Evolutionary conservation across 2,329 filamentous ascomycete genomes (phyloP).

Genomic region (Aspergillus cejpii): DNA sequence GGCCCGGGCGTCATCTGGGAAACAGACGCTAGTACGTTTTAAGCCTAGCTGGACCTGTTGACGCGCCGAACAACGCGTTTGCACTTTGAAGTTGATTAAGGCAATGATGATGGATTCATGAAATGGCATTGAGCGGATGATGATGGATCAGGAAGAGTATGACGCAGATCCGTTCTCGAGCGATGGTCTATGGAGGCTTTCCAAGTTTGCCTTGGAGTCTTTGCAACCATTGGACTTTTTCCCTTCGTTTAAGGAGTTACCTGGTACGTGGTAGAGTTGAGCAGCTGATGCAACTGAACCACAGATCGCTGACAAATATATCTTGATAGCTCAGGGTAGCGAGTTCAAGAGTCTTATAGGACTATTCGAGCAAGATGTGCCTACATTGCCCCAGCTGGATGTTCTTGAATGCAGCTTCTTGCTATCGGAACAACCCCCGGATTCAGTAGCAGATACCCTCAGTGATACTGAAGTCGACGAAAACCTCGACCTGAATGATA

Average conservation of each 20-base stretch:
- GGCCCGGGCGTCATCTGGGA: slow-evolving; percentile 18
- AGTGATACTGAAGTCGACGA: slow-evolving; percentile 19
- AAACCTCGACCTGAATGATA: slow-evolving; percentile 17
- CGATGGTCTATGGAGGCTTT: slow-evolving; percentile 34
- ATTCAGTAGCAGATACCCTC: slow-evolving; percentile 17
- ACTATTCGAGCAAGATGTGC: slow-evolving; percentile 19
- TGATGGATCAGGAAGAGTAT: slow-evolving; percentile 24
- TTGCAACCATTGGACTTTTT: slow-evolving; percentile 34
- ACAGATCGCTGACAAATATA: not conserved
- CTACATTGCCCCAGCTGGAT: slow-evolving; percentile 30
- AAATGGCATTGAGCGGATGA: slow-evolving; percentile 7
- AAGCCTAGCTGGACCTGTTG: slow-evolving; percentile 16
- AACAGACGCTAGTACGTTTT: slow-evolving; percentile 9
- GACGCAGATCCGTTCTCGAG: slow-evolving; percentile 31
- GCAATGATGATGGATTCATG: slow-evolving; percentile 9
- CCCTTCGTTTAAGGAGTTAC: slow-evolving; percentile 31
- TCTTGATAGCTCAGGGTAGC: slow-evolving; percentile 19
- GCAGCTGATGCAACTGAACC: not conserved
- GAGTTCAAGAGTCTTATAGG: slow-evolving; percentile 20
- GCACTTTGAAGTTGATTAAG: slow-evolving; percentile 1
- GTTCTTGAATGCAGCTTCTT: slow-evolving; percentile 25
- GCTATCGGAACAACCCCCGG: slow-evolving; percentile 16
- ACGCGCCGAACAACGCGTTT: slow-evolving; percentile 20
- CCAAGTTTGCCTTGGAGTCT: slow-evolving; percentile 33
- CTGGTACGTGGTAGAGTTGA: slow-evolving; percentile 23